Conservation (phyloP, 2,329 filamentous ascomycete genomes). For the Parascedosporium putredinis region DNA sequence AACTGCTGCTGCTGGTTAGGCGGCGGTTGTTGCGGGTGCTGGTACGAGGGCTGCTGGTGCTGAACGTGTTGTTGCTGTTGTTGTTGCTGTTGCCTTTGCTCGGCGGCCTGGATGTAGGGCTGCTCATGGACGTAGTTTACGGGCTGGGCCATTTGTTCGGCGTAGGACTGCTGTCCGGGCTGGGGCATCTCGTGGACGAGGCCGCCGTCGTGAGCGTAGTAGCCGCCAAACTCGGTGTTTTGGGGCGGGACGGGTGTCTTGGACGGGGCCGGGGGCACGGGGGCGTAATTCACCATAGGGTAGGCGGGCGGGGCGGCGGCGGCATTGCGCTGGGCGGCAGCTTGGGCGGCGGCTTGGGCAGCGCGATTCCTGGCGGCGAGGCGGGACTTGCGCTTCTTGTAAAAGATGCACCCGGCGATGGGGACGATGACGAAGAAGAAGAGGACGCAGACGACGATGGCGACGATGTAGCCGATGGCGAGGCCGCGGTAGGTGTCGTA, state of each 20-base stretch:
- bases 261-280: background rate
- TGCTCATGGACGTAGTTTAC: background rate
- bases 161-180: background rate
- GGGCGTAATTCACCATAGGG: background rate
- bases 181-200: background rate
- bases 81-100: background rate
- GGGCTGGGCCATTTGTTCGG: background rate
- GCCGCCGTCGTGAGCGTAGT: background rate
- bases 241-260: background rate
- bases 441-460: conserved; percentile 5
- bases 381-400: conserved; percentile 3
- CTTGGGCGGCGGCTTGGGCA: background rate
- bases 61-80: background rate
- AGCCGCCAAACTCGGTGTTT: background rate
- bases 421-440: conserved; percentile 8
- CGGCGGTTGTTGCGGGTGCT: background rate
- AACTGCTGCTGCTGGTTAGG: background rate
- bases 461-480: conserved; percentile 8
- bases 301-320: background rate
- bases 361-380: conserved; percentile 3
- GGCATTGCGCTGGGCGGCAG: background rate
- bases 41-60: background rate
- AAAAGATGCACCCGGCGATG: conserved; percentile 7
- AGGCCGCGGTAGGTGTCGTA: background rate
- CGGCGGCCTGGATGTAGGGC: background rate